Evolutionary conservation across 306 rosid species (phyloP), one percentile per base, ranked within the genome.

Genomic region (Oemleria cerasiformis): DNA sequence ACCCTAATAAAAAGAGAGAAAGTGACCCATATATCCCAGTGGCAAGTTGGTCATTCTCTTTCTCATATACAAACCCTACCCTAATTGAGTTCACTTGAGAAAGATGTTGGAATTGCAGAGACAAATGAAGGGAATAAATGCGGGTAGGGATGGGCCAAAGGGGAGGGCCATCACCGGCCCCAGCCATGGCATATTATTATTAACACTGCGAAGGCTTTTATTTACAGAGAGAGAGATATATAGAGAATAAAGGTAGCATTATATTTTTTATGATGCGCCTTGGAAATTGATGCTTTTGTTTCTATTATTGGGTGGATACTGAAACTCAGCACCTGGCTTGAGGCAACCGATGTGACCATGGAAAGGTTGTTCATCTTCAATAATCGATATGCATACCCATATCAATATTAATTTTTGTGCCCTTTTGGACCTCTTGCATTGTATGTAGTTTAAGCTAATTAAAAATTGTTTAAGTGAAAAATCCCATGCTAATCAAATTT

Each of bases 231-330:
- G 9, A 13, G 17, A 64, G 17, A 40, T 38, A 49, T 11, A 17
- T 19, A 5, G 55, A 63, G 2, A 1, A 1, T 25, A 2, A 25
- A 20, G 39, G 39, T 50, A 66, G 72, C 69, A 44, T 30, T 55
- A 77, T 61, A 42, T 61, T 75, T 62, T 75, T 62, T 73, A 65
- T 60, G 1, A 65, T 60, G 1, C 56, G 78, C 80, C 42, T 92
- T 82, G 90, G 93, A 86, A 92, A 80, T 89, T 87, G 97, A 68
- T 84, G 86, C 84, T 10, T 41, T 55, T 54, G 56, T 73, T 80
- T 69, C 76, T 77, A 25, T 44, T 62, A 67, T 61, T 68, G 80
- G 84, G 79, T 58, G 63, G 58, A 76, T 63, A 82, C 75, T 74
- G 83, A 73, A 74, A 63, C 78, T 56, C 65, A 76, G 78, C 72